Evolutionary conservation across 495 filamentous ascomycete genomes (phyloP).

Genomic region (Amphirosellinia nigrospora): DNA sequence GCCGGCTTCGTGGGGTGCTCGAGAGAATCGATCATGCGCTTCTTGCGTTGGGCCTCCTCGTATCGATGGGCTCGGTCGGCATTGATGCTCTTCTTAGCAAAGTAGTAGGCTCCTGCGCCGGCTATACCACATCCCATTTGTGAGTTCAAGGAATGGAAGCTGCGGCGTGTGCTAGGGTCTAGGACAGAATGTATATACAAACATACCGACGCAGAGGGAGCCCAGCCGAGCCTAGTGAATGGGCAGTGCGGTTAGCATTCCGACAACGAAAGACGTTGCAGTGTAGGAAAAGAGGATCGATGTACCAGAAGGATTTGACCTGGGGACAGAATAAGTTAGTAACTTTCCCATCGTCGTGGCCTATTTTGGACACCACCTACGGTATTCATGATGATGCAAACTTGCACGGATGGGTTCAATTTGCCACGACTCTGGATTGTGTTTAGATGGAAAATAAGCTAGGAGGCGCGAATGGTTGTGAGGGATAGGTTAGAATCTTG

Average conservation of each 20-base stretch:
- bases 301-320: constrained; percentile 69
- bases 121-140: constrained; percentile 54
- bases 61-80: constrained; percentile 78
- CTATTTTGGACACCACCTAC: constrained; percentile 26
- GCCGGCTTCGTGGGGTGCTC: constrained; percentile 57
- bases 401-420: neutral
- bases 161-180: neutral
- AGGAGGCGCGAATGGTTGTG: neutral
- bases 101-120: constrained; percentile 87
- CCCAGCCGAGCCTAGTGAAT: constrained; percentile 77
- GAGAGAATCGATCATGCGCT: constrained; percentile 64
- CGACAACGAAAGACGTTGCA: neutral
- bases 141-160: constrained; percentile 30
- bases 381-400: constrained; percentile 42
- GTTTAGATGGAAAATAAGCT: neutral
- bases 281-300: neutral
- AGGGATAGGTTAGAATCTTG: neutral
- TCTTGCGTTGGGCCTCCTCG: constrained; percentile 68
- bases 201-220: constrained; percentile 76
- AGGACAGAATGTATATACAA: constrained; percentile 51
- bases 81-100: constrained; percentile 93
- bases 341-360: constrained; percentile 11
- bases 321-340: constrained; percentile 39
- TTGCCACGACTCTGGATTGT: neutral
- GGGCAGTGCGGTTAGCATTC: neutral